These are phyloP conservation scores for Fusarium longipes DNA, from an alignment of 2,329 filamentous ascomycete genomes.

Conservation along the genomic window DNA sequence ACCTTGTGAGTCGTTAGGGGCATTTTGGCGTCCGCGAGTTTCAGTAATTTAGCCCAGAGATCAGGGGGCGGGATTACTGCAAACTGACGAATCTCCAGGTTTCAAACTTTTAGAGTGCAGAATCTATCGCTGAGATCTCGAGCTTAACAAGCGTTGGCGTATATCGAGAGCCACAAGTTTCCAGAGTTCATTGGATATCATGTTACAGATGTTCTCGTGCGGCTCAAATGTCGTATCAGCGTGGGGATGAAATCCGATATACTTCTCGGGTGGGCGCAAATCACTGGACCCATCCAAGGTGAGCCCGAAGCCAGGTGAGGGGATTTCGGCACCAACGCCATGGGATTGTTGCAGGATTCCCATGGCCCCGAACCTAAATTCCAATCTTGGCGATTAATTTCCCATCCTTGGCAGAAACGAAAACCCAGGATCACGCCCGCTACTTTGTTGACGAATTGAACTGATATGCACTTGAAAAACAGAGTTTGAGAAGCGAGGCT, in stretches of 20 bases:
- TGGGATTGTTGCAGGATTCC: slow-evolving; percentile 38
- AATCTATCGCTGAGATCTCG: slow-evolving; percentile 22
- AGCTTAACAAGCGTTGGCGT: slow-evolving; percentile 8
- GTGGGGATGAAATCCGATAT: slow-evolving; percentile 34
- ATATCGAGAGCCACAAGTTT: slow-evolving; percentile 32
- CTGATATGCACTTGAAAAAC: not conserved
- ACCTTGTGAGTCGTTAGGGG: not conserved
- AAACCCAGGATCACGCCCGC: not conserved
- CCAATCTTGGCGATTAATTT: slow-evolving; percentile 21
- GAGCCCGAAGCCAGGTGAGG: not conserved
- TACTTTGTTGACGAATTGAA: not conserved
- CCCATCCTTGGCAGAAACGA: slow-evolving; percentile 21
- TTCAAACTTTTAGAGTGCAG: not conserved
- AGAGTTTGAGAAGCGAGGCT: slow-evolving; percentile 6
- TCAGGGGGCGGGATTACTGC: slow-evolving; percentile 8
- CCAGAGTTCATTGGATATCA: slow-evolving; percentile 7
- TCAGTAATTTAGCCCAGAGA: not conserved
- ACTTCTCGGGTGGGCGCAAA: slow-evolving; percentile 30
- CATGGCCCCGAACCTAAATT: slow-evolving; percentile 28
- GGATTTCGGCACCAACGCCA: slow-evolving; percentile 16
- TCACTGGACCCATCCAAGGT: slow-evolving; percentile 16
- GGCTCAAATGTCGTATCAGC: slow-evolving; percentile 33
- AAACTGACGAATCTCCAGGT: not conserved
- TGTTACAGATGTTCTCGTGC: slow-evolving; percentile 12
- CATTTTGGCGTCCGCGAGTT: not conserved